Conservation (phyloP, 352 stramenopile genomes). For the Phytophthora sojae region DNA sequence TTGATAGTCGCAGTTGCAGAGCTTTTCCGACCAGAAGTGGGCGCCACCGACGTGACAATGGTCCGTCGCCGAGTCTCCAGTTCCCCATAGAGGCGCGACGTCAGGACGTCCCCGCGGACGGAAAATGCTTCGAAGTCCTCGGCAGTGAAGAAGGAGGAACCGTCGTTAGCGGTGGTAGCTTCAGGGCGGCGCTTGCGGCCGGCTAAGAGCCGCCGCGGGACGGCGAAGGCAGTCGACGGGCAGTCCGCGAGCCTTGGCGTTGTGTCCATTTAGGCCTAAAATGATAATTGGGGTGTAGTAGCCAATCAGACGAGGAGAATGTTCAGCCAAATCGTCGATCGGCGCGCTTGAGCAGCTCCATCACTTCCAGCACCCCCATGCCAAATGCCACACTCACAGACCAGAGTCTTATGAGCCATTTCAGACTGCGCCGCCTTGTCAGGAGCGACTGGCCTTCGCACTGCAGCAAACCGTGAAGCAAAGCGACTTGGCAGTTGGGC, state of each 20-base stretch:
- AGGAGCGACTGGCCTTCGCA: too few relatives aligned
- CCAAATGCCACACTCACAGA: too few relatives aligned
- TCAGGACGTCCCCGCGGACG: constrained; percentile 24
- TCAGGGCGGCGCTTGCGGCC: constrained; percentile 52
- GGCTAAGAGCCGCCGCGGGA: constrained; percentile 52
- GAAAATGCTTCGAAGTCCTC: constrained; percentile 52
- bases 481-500: not conserved
- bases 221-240: constrained; percentile 43
- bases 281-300: not conserved
- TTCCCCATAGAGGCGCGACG: constrained; percentile 36
- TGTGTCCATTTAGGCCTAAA: constrained; percentile 16
- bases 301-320: not conserved
- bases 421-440: too few relatives aligned
- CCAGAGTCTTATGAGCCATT: too few relatives aligned
- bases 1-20: not conserved
- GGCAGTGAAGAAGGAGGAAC: constrained; percentile 43
- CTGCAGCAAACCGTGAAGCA: too few relatives aligned
- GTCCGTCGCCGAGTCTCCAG: constrained; percentile 38
- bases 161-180: not conserved
- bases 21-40: constrained; percentile 1
- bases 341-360: too few relatives aligned
- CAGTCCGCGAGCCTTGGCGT: not conserved
- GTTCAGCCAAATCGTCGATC: too few relatives aligned
- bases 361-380: too few relatives aligned
- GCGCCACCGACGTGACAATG: constrained; percentile 17